Evolutionary conservation across 1,284 basidiomycete species (phyloP), one percentile per base, ranked within the genome.

Genomic region (Grifola frondosa): DNA sequence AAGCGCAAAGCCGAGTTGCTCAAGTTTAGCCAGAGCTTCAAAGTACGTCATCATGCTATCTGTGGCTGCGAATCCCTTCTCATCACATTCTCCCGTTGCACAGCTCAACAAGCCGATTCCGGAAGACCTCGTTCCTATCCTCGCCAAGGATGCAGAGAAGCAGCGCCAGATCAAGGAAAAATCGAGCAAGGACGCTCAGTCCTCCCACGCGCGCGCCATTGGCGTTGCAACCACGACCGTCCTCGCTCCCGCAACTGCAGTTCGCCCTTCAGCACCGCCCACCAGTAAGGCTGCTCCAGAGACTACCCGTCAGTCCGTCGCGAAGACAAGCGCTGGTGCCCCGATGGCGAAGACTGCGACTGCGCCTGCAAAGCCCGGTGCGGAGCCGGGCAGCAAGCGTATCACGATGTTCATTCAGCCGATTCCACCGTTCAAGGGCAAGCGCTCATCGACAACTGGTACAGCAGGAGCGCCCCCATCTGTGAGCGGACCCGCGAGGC

Each of bases 41-140:
- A 96, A 80, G 35, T 41, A 25, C 19, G 31, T 30, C 13, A 15
- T 24, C 37, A 20, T 26, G 8, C n/a, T 24, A 26, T 11, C 24
- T 1, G 12, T 35, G 12, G 19, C 42, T 46, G 19, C 40, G 20
- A 47, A 35, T 20, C 33, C 22, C 40, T 43, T 46, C 20, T 39
- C 17, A 6, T 43, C 15, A n/a, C n/a, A n/a, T n/a, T n/a, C n/a
- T n/a, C n/a, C n/a, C n/a, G n/a, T n/a, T 42, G n/a, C 22, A 17
- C 50, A 91, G 90, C 81, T 97, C 40, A 95, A 94, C 61, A 88
- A 93, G 61, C 91, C 93, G 7, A 91, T 97, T 53, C 95, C 93
- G 10, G 88, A 91, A 34, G 96, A 98, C 64, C 79, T 98, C 40
- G 85, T 97, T n/a, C 79, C 88, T 5, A 93, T 97, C 57, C 70